A percentile compares a stretch with the other conserved stretches of the same genome.
Evolutionary conservation across 306 rosid species (phyloP).

Genomic region (Gleditsia sinensis): DNA sequence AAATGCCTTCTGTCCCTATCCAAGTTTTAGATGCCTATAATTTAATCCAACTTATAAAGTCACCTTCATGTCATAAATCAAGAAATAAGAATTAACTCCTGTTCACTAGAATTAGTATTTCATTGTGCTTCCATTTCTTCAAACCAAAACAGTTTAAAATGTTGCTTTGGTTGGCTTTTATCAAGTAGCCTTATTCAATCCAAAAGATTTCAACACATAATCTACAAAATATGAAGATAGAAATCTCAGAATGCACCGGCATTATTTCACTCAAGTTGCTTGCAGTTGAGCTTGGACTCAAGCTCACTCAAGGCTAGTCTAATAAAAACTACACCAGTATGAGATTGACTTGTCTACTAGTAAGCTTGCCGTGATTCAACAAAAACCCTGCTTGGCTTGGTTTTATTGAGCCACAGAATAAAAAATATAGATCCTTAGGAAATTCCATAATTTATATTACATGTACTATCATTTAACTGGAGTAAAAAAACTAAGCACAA

Average conservation of each 20-base stretch:
- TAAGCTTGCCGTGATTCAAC: background rate
- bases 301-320: background rate
- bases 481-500: background rate
- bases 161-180: background rate
- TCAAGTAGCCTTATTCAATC: background rate
- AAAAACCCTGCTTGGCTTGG: conserved; percentile 8
- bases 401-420: background rate
- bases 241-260: no score
- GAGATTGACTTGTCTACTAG: background rate
- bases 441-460: background rate
- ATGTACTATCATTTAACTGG: background rate
- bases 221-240: background rate
- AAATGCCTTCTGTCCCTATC: conserved; percentile 11
- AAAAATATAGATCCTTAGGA: background rate
- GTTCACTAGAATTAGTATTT: background rate
- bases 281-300: background rate
- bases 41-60: background rate
- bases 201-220: background rate
- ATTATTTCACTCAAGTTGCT: no score
- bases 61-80: background rate
- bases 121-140: background rate
- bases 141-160: background rate
- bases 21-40: background rate
- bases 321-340: background rate
- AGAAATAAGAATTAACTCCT: background rate